phyloP scores from a whole-genome alignment of 805 yeast genomes.

The Metschnikowia colocasiae region DNA sequence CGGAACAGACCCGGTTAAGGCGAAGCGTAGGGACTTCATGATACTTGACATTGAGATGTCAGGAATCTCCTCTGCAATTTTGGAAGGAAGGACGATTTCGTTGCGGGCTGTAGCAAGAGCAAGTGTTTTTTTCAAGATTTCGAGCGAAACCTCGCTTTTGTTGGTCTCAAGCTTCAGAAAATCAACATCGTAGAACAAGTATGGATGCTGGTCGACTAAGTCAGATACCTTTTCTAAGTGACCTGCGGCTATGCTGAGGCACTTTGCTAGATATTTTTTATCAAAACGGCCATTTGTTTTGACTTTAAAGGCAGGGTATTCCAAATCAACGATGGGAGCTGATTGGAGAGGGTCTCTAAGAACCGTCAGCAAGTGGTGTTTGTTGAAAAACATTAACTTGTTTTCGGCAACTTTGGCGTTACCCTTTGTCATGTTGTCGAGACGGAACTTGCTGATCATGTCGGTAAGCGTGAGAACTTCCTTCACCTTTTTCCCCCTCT shows the following conservation, averaged over 20 bases:
- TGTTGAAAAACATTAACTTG: conserved; percentile 76
- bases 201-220: conserved; percentile 43
- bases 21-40: conserved; percentile 43
- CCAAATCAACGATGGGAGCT: conserved; percentile 33
- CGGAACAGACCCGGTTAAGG: conserved; percentile 64
- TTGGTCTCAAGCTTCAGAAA: conserved; percentile 21
- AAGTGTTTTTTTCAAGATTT: conserved; percentile 17
- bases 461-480: conserved; percentile 54
- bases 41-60: conserved; percentile 5
- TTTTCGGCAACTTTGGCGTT: conserved; percentile 85
- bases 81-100: conserved; percentile 3
- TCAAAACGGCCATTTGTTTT: conserved; percentile 15
- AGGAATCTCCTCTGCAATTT: conserved; percentile 3
- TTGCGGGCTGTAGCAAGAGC: conserved; percentile 10
- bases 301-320: conserved; percentile 19
- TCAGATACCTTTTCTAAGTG: conserved; percentile 55
- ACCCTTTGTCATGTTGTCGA: conserved; percentile 82
- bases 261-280: conserved; percentile 32
- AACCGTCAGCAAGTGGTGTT: conserved; percentile 52
- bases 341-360: conserved; percentile 38
- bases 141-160: conserved; percentile 1
- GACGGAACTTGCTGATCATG: conserved; percentile 52
- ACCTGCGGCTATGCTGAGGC: conserved; percentile 45
- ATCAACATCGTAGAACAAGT: conserved; percentile 42
- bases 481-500: conserved; percentile 42